Evolutionary conservation across 768 basidiomycete species (phyloP), one percentile per base, ranked within the genome.

Genomic region (Dacryopinax primogenitus): DNA sequence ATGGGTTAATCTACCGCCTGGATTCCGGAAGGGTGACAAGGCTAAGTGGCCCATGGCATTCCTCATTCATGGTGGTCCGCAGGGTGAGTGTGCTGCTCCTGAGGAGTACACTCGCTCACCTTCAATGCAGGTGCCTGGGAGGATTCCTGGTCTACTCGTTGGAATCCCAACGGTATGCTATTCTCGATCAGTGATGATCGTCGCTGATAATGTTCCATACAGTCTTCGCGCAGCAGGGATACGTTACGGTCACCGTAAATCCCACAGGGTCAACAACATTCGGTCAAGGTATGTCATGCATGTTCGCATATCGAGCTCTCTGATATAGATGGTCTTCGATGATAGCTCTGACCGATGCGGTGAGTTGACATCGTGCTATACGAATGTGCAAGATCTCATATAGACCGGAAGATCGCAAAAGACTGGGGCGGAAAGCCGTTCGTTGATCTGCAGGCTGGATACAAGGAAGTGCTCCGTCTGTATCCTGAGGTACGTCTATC

Each of bases 251-350:
- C 39, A 80, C 86, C 33, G 86, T 96, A 70, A 97, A 98, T 73
- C 95, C 95, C 1, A 95, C 93, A 0, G 95, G 95, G 9, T 90
- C 87, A 32, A 97, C 95, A 2, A 86, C 90, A 0, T 96, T 93
- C 69, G 93, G 92, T 2, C 92, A 95, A 81, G 80, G 89, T 85
- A 18, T n/a, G 41, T 33, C 66, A 33, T 11, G 23, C 32, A 37
- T 18, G 9, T 6, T 58, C 34, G 34, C 6, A 6, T 41, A 33
- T n/a, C 12, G 21, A 9, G 12, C 26, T 28, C 33, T 63, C 33
- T 62, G 41, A 2, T 32, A 21, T 41, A 1, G 23, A 7, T 32
- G 51, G 15, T 58, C 23, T 6, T 47, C 45, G 9, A 15, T 32
- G 51, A 26, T 32, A 58, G 51, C 3, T 4, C 21, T 58, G 26